phyloP scores from a whole-genome alignment of 148 eudicot genomes.

The Rhododendron mucronatum region DNA sequence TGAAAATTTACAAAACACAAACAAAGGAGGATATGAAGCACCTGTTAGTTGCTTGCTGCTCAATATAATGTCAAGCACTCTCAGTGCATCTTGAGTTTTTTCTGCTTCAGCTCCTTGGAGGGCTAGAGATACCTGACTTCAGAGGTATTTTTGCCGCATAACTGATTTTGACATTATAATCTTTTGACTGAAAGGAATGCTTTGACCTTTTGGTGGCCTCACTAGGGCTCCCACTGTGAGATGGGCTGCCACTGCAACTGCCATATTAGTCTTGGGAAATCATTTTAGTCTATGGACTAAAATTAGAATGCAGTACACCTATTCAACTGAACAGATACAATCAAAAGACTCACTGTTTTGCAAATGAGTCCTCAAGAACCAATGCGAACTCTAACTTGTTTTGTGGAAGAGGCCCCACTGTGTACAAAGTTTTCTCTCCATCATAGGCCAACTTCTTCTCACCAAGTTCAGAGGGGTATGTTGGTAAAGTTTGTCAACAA shows the following conservation, averaged over 20 bases:
- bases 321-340: neutral
- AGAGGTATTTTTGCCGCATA: constrained; percentile 50
- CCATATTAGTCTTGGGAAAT: too few relatives aligned
- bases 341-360: constrained; percentile 37
- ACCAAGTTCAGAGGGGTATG: constrained; percentile 31
- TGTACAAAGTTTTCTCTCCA: constrained; percentile 64
- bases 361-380: constrained; percentile 38
- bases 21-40: constrained; percentile 1
- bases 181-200: constrained; percentile 40
- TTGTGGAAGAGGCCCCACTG: constrained; percentile 51
- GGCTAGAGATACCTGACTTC: constrained; percentile 30
- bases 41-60: constrained; percentile 70
- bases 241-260: constrained; percentile 10
- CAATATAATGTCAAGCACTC: constrained; percentile 61
- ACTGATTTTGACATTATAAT: constrained; percentile 55
- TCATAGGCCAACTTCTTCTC: constrained; percentile 59
- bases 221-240: constrained; percentile 7
- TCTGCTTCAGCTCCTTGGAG: constrained; percentile 37
- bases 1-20: neutral
- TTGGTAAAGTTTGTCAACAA: constrained; percentile 24
- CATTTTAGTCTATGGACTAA: too few relatives aligned
- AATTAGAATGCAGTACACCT: neutral
- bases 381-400: constrained; percentile 46
- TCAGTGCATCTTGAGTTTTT: constrained; percentile 43
- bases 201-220: constrained; percentile 56